Evolutionary conservation across 1,139 yeast species (phyloP).

Genomic region (Yamadazyma kanchanaburiensis): DNA sequence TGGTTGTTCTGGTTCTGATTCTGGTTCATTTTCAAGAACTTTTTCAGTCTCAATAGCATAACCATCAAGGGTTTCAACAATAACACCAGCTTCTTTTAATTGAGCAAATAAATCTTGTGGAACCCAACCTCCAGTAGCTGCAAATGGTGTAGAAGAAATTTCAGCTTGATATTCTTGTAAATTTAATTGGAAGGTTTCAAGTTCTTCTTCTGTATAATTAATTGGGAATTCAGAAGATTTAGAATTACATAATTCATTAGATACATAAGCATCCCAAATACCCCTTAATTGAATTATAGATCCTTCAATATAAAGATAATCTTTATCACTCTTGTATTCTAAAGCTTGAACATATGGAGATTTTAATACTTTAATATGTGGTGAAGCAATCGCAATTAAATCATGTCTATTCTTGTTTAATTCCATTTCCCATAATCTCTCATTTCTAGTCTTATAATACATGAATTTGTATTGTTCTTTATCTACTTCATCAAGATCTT

Average conservation of each 20-base stretch:
- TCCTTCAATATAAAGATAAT: conserved; percentile 63
- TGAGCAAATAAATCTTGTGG: conserved; percentile 88
- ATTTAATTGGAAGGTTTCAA: conserved; percentile 53
- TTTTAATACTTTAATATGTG: conserved; percentile 67
- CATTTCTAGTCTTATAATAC: conserved; percentile 87
- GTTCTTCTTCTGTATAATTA: conserved; percentile 47
- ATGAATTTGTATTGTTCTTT: conserved; percentile 80
- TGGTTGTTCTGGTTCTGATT: conserved; percentile 1
- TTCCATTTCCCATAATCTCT: conserved; percentile 79
- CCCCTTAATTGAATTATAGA: conserved; percentile 69
- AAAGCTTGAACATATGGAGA: conserved; percentile 65
- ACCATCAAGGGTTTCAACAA: conserved; percentile 40
- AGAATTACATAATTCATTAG: conserved; percentile 55
- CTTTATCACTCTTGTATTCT: conserved; percentile 59
- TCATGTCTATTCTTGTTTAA: conserved; percentile 63
- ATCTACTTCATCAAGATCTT: conserved; percentile 64
- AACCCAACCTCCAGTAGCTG: conserved; percentile 92
- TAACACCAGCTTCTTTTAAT: conserved; percentile 62
- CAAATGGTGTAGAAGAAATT: conserved; percentile 71
- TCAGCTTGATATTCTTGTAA: conserved; percentile 68
- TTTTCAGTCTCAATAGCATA: conserved; percentile 38
- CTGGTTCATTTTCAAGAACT: conserved; percentile 22
- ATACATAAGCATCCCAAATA: conserved; percentile 70
- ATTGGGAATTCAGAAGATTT: conserved; percentile 54
- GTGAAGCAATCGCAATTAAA: conserved; percentile 75